A percentile compares a stretch with the other conserved stretches of the same genome.
Conservation (phyloP, 176 grass and related monocot species). For the Triticum timopheevii region DNA sequence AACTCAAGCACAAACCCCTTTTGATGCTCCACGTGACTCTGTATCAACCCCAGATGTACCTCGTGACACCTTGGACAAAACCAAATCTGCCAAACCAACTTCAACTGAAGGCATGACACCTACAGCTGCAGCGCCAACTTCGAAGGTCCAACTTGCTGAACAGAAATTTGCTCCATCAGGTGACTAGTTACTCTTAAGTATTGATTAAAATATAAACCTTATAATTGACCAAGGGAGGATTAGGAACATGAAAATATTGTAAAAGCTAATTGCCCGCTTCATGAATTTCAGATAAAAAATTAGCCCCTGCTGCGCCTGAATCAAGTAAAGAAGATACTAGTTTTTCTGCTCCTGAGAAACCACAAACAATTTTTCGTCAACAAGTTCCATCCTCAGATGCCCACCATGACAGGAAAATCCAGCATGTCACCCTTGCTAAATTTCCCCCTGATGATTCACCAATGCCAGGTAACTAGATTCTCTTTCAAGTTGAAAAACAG, state of each 20-base stretch:
- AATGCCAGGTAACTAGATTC: constrained; percentile 24
- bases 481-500: neutral
- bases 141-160: neutral
- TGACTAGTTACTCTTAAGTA: constrained; percentile 13
- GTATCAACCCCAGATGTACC: neutral
- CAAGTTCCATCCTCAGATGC: neutral
- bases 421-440: constrained; percentile 16
- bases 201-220: neutral
- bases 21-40: neutral
- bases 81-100: neutral
- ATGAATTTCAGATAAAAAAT: constrained; percentile 23
- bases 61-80: neutral
- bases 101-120: neutral
- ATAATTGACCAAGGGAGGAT: neutral
- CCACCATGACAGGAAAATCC: neutral
- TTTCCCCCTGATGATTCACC: neutral
- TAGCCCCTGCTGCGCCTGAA: constrained; percentile 2
- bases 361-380: constrained; percentile 2
- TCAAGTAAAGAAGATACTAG: neutral
- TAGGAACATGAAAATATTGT: neutral
- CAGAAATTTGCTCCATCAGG: constrained; percentile 5
- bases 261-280: constrained; percentile 12
- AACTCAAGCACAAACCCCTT: neutral
- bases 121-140: neutral
- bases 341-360: neutral